Percentiles rank a stretch among this genome's conserved stretches.
Evolutionary conservation across 2,329 filamentous ascomycete genomes (phyloP).

Genomic region (Acrocalymma vagum): DNA sequence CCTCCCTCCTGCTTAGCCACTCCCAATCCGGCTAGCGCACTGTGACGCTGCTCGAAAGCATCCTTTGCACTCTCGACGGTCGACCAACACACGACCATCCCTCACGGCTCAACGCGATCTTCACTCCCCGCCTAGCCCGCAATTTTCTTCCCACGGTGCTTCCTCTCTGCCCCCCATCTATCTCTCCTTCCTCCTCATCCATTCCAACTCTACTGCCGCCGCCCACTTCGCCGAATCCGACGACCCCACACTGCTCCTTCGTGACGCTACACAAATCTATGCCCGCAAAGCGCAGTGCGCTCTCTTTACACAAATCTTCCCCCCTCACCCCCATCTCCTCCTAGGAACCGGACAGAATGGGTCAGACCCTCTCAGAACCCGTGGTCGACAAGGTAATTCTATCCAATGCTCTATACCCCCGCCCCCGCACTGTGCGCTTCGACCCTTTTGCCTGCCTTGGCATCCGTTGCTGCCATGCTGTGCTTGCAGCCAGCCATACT

Average conservation of each 20-base stretch:
- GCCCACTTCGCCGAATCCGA: constrained; percentile 18
- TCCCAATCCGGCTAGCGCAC: no score
- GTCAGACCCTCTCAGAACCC: constrained; percentile 98
- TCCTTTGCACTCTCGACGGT: no score
- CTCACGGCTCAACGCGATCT: no score
- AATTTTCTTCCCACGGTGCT: constrained; percentile 21
- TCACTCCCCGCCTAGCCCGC: constrained; percentile 25
- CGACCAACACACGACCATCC: no score
- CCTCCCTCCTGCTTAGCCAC: no score
- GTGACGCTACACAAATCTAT: constrained; percentile 43
- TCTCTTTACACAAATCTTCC: constrained; percentile 29
- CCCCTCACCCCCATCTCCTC: constrained; percentile 31
- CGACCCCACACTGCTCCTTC: constrained; percentile 35
- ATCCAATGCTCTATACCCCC: constrained; percentile 31
- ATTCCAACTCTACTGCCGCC: constrained; percentile 6
- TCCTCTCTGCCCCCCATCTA: constrained; percentile 3
- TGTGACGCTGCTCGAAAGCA: no score
- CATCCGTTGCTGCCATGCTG: constrained; percentile 1
- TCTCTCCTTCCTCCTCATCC: constrained; percentile 8
- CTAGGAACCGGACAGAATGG: constrained; percentile 68
- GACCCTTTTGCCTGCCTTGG: constrained; percentile 15
- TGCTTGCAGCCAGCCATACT: background rate
- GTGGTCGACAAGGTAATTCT: constrained; percentile 94
- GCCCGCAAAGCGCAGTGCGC: constrained; percentile 30
- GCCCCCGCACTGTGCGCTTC: constrained; percentile 37